phyloP scores from a whole-genome alignment of 116 monocot genomes.

The Cymodocea nodosa region DNA sequence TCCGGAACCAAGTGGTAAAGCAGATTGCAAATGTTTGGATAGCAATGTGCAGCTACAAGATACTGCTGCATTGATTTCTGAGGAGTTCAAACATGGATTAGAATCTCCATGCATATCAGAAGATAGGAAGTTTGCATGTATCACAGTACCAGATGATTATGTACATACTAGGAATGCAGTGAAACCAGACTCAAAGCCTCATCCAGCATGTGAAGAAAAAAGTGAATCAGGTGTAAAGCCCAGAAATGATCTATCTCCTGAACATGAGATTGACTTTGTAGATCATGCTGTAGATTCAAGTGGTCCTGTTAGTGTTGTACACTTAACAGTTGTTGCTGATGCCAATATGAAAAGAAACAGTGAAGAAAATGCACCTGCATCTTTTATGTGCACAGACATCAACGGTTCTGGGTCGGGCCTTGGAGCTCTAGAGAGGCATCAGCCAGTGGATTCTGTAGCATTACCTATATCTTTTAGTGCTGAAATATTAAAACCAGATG shows the following conservation, averaged over 20 bases:
- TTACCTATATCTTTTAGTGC: not conserved
- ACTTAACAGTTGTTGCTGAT: not conserved
- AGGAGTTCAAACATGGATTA: not conserved
- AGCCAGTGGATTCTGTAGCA: not conserved
- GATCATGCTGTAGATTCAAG: not conserved
- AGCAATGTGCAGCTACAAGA: not conserved
- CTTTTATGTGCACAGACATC: not conserved
- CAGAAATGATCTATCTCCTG: not conserved
- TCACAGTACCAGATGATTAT: not conserved
- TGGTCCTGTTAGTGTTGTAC: not conserved
- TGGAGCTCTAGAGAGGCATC: conserved; percentile 2
- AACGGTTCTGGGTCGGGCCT: not conserved
- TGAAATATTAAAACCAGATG: not conserved
- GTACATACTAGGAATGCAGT: not conserved
- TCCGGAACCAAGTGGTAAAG: not conserved
- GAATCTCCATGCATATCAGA: not conserved
- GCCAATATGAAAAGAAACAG: not conserved
- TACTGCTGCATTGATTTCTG: not conserved
- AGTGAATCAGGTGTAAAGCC: conserved; percentile 1
- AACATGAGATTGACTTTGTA: not conserved
- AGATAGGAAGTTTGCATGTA: not conserved
- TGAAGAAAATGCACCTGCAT: not conserved
- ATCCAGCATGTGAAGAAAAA: not conserved
- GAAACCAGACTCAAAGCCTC: not conserved
- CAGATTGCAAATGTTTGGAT: not conserved